Base-by-base conservation (phyloP, 2,329 filamentous ascomycete genomes). In the Botrytis sinoallii region DNA sequence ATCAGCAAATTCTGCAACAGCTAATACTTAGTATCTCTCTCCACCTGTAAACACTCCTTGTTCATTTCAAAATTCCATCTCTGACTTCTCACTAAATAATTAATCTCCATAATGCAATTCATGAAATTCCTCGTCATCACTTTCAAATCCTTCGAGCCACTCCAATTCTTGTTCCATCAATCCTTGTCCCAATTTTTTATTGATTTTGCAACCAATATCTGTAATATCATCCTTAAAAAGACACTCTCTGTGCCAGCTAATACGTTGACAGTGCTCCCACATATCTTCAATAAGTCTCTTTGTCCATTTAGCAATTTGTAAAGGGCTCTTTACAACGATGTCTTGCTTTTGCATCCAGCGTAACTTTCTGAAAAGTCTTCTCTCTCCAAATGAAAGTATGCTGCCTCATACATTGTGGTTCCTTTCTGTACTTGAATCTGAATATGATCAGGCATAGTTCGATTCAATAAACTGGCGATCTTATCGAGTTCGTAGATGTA, bases 401-500 rank as follows among this genome's bases (percentile, higher is more conserved):
- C 67, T 46, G n/a, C 32, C n/a, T 64, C 57, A 40, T 64, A 73
- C 72, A 71, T 40, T n/a, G 72, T 73, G 38, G 48, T 40, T 44
- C 66, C 66, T 57, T 70, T 70, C 20, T 52, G 38, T 5, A 73
- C 4, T 25, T 55, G 42, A 57, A 73, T 71, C 38, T 48, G 35
- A 32, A 71, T 70, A 10, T 32, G 18, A 55, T 73, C 44, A 44
- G 72, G 72, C 66, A 73, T 61, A 4, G 25, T 5, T 70, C 72
- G 44, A 25, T 71, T n/a, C 8, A 73, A 59, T 40, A 71, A 42
- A 14, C 22, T 35, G 22, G 72, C n/a, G 4, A 73, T 73, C 22
- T 73, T 63, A 20, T 63, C 66, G 14, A 73, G 72, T 4, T 69
- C 69, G 32, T 70, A 73, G 22, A 73, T 64, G n/a, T 73, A 73